Base-by-base conservation (phyloP, 1,284 basidiomycete genomes). In the Melampsora larici-populina region DNA sequence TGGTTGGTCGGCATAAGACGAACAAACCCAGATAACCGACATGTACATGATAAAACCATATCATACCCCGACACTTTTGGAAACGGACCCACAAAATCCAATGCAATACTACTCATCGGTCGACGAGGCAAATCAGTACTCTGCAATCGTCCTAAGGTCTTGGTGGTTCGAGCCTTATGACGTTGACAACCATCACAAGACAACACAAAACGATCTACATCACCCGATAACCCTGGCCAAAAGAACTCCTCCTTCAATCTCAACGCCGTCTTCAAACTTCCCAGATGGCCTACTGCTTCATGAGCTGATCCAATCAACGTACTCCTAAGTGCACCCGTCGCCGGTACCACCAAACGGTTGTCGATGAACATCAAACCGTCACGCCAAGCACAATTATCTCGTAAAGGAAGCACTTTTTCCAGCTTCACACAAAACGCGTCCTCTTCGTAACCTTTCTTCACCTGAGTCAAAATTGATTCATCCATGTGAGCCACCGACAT, bases 21-120 rank as follows among this genome's bases (percentile, higher is more conserved):
- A 7, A 26, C 29, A 26, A 68, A 68, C 1, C 66, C 66, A 1
- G 66, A 6, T 3, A 68, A 43, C 3, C 36, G 8, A 26, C 66
- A 68, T 29, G 66, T 68, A 31, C 21, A 17, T 1, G 66, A 24
- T 6, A 68, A 26, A 5, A 68, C 11, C 66, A 68, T 68, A 26
- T 68, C 36, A 24, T 46, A 46, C n/a, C 49, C 5, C 4, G 18
- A 24, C 1, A 43, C 43, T 1, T 40, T 7, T n/a, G 13, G 21
- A 9, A 40, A 26, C 1, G 66, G 66, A 7, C 66, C 33, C 15
- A 68, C 15, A 46, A 68, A 68, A 48, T 68, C 66, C 13, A 68
- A 24, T 15, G 43, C 31, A 17, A 68, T 24, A 26, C 49, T 26
- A 7, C 46, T 26, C 36, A 66, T 40, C 1, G 64, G 64, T 5